A percentile compares a stretch with the other conserved stretches of the same genome.
phyloP scores from a whole-genome alignment of 2,329 filamentous ascomycete species.

The Phaeosphaeria sp. region DNA sequence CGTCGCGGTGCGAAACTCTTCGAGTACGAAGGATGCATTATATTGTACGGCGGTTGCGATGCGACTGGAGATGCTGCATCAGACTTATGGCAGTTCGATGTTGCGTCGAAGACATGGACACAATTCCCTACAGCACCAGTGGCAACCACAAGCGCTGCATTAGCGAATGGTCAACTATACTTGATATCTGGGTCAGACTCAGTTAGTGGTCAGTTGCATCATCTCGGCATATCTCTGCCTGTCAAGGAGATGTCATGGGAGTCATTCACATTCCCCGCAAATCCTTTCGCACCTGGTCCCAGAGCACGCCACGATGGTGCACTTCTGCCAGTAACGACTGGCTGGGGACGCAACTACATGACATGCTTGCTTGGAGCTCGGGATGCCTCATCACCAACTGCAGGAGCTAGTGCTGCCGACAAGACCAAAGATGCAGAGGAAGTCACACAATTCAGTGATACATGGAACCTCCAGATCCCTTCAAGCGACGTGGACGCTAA shows the following conservation, averaged over 20 bases:
- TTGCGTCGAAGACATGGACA: conserved; percentile 28
- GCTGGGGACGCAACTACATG: conserved; percentile 54
- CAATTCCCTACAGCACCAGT: conserved; percentile 35
- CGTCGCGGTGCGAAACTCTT: conserved; percentile 30
- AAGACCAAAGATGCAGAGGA: conserved; percentile 16
- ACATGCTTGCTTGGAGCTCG: conserved; percentile 51
- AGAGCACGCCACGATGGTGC: conserved; percentile 48
- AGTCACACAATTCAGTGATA: conserved; percentile 47
- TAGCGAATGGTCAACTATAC: conserved; percentile 49
- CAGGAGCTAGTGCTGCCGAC: conserved; percentile 2
- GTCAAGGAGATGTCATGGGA: conserved; percentile 44
- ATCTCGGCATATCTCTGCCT: conserved; percentile 28
- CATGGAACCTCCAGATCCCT: conserved; percentile 55
- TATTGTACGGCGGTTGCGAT: conserved; percentile 38
- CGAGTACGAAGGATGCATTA: conserved; percentile 21
- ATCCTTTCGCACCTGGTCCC: conserved; percentile 53
- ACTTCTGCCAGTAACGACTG: conserved; percentile 51
- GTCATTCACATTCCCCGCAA: conserved; percentile 51
- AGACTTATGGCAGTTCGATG: conserved; percentile 36
- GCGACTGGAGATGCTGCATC: conserved; percentile 29
- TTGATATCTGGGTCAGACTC: conserved; percentile 47
- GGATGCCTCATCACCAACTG: conserved; percentile 3
- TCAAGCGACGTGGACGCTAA: conserved; percentile 42
- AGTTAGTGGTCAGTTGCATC: conserved; percentile 38
- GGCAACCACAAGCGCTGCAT: conserved; percentile 43